Evolutionary conservation across 2,329 filamentous ascomycete species (phyloP), one percentile per base, ranked within the genome.

Genomic region (Aspergillus chevalieri): DNA sequence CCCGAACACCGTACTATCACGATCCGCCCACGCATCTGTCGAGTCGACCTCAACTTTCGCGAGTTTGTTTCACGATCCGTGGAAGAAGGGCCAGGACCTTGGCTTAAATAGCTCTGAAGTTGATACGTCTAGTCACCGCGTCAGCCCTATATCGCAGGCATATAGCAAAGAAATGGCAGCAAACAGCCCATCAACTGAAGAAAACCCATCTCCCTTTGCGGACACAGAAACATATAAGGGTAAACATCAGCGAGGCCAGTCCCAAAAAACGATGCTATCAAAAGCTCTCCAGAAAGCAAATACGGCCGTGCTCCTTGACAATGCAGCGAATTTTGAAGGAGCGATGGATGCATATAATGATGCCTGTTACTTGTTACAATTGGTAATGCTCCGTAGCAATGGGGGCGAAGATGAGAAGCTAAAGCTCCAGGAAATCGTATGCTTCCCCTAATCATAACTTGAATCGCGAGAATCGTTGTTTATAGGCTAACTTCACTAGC

Each of bases 251-350:
- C 68, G 71, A 53, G 70, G 68, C n/a, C 81, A 82, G 12, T 89
- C 87, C 1, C 87, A 97, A 67, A 97, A 96, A 74, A 87, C 85
- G 9, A 97, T 97, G 91, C 79, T 98, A 33, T 95, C 92, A n/a
- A 88, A 87, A 60, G 93, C 93, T 0, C 75, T 98, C 48, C 87
- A 95, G 65, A 95, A 96, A 72, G 93, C 93, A 45, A 96, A 98
- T 64, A 92, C 89, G 10, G 93, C 93, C 19, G 93, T 98, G 22
- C 81, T 96, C 57, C 80, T 98, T 38, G 93, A 98, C 71, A 97
- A 96, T 79, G 90, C 89, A 12, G 88, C 93, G 62, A 95, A 97
- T 64, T 92, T 93, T 55, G 88, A 92, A 66, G 90, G 89, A 38
- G 93, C 93, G 15, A 85, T 94, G 65, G 83, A 89, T 61, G 90